Evolutionary conservation across 768 basidiomycete genomes (phyloP), one percentile per base, ranked within the genome.

Genomic region (Daedalea quercina): DNA sequence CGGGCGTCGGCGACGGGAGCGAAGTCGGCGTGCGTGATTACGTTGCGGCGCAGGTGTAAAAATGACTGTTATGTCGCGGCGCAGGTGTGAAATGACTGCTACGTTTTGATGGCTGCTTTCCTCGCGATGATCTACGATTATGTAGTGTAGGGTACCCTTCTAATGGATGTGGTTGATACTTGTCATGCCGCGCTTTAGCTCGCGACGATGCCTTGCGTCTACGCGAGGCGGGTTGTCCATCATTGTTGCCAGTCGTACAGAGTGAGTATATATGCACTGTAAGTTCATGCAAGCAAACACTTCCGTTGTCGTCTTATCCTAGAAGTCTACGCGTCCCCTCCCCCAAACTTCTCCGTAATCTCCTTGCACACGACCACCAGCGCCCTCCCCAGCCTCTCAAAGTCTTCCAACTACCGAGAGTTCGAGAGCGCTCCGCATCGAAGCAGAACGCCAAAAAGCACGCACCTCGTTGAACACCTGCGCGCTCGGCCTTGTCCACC

Each of bases 381-480:
- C n/a, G 60, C 64, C 41, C 55, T 54, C 19, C 53, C 61, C 20
- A 65, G 48, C 34, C 62, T 61, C n/a, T 65, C 64, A 25, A 65
- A 65, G 37, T 65, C 63, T 11, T 61, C 61, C n/a, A 64, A 45
- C 64, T 65, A 31, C 28, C 6, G 28, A 11, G 28, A 31, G 28
- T 6, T 31, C 11, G 28, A 31, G 28, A 31, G 4, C 6, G 11
- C 11, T 4, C 4, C 11, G 6, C 28, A 31, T 6, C 28, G 28
- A 11, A 11, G 11, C 28, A 31, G 28, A 31, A n/a, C n/a, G n/a
- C n/a, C 28, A 31, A 11, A 31, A 31, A 31, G 28, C 4, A 45
- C 15, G 26, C 28, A 70, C 69, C 61, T 70, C 68, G 40, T 68
- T 70, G 55, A 58, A 70, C 9, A 70, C 52, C 52, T 70, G 69